Conservation (phyloP, 495 filamentous ascomycete species). For the Podospora fimiseda region DNA sequence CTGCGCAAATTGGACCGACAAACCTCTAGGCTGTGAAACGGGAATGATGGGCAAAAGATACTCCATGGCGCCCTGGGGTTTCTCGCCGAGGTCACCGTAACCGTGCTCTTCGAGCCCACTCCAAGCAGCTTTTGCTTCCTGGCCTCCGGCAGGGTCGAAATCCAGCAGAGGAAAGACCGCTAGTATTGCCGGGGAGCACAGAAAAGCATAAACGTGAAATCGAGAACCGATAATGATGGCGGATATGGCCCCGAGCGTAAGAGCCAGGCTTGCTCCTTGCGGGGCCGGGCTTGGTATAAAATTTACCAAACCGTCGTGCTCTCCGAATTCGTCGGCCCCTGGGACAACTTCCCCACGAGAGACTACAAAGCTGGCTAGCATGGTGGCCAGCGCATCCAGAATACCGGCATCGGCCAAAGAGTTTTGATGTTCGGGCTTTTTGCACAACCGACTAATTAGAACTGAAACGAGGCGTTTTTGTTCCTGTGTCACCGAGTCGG, state of each 20-base stretch:
- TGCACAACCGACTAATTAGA: constrained; percentile 60
- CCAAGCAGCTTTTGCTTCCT: constrained; percentile 29
- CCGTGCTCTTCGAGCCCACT: constrained; percentile 30
- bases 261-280: constrained; percentile 52
- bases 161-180: constrained; percentile 56
- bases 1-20: constrained; percentile 24
- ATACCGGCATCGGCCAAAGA: constrained; percentile 63
- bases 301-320: constrained; percentile 36
- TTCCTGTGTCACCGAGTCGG: constrained; percentile 45
- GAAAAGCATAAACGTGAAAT: constrained; percentile 66
- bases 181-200: constrained; percentile 70
- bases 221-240: constrained; percentile 75
- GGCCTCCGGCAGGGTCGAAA: constrained; percentile 15
- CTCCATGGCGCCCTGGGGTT: constrained; percentile 49
- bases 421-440: constrained; percentile 60
- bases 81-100: constrained; percentile 11
- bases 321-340: constrained; percentile 40
- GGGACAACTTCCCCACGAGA: constrained; percentile 60
- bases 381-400: constrained; percentile 71
- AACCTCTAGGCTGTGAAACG: constrained; percentile 11
- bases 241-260: constrained; percentile 73
- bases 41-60: constrained; percentile 50
- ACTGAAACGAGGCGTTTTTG: constrained; percentile 58
- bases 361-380: constrained; percentile 67
- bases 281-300: constrained; percentile 53